Evolutionary conservation across 371 early-diverging fungal species (phyloP), one percentile per base, ranked within the genome.

Genomic region (Lichtheimia corymbifera): DNA sequence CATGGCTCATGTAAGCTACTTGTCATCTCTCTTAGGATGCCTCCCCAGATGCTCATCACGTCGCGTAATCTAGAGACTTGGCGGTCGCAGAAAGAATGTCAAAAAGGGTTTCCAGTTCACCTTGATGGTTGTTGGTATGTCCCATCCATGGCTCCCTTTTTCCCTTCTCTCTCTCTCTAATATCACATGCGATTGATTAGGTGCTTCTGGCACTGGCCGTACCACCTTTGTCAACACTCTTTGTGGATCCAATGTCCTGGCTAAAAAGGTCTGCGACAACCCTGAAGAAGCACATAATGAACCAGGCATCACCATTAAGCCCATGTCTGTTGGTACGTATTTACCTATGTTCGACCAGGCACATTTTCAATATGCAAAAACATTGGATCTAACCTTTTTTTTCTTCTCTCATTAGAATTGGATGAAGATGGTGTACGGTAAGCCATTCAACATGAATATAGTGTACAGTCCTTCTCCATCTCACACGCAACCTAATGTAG

Each of bases 221-320:
- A 89, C 97, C 18, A 99, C 99, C 6, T 97, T 99, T 72, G 88
- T 99, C 61, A 99, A 99, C 85, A 97, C 99, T 3, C 86, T 99
- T 49, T 99, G 92, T 72, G 88, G 89, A 67, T 85, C 85, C 51
- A 73, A 79, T 25, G 91, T 93, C 17, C 75, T 90, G 22, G 71
- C 82, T 11, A 75, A 90, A 41, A 86, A 89, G 50, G 88, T 84
- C 58, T 83, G 84, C 54, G 91, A 90, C 30, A 81, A 84, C 52
- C 91, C 93, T 58, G 93, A 95, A 71, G 91, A 91, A 43, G 91
- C 97, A 51, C 90, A 89, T 64, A 88, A 94, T 55, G 96, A 95
- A 73, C 93, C 93, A 66, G 96, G 97, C 50, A 89, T 95, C 77
- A 93, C 91, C 64, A 90, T 98, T 63, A 89, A 87, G 74, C 88